These are phyloP conservation scores for Potentilla sterilis DNA, from an alignment of 306 rosid genomes.

Conservation along the genomic window DNA sequence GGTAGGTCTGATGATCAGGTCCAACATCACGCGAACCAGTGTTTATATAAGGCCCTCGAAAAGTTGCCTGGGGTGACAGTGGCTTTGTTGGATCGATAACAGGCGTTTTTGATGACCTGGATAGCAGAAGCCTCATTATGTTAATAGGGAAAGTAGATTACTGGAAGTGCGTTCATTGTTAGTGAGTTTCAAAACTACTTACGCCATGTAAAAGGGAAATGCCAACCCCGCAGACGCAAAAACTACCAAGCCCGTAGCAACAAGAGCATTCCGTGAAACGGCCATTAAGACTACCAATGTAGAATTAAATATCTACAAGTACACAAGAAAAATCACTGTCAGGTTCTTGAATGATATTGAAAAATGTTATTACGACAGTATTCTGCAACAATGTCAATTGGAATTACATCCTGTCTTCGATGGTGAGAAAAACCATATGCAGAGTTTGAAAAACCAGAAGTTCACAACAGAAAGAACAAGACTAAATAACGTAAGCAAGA, in stretches of 20 bases:
- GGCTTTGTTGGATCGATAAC: conserved; percentile 86
- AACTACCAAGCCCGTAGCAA: conserved; percentile 65
- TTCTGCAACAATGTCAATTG: neutral
- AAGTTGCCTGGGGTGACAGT: conserved; percentile 87
- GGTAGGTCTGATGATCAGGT: conserved; percentile 58
- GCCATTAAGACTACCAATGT: conserved; percentile 37
- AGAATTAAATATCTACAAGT: neutral
- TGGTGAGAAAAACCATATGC: neutral
- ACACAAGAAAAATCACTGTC: neutral
- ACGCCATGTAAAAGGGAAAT: conserved; percentile 99
- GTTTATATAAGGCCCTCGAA: conserved; percentile 93
- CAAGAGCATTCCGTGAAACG: conserved; percentile 53
- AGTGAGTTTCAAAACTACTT: conserved; percentile 25
- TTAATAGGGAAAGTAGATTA: conserved; percentile 7
- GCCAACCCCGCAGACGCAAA: conserved; percentile 79
- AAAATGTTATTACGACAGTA: neutral
- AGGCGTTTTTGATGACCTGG: conserved; percentile 74
- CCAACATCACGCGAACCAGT: conserved; percentile 90
- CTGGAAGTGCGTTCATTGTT: neutral
- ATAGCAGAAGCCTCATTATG: conserved; percentile 6
- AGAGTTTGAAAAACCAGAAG: neutral
- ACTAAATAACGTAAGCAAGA: neutral
- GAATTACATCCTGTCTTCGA: neutral
- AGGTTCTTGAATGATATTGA: neutral
- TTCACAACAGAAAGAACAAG: neutral